Evolutionary conservation across 2,329 filamentous ascomycete genomes (phyloP).

Genomic region (Trichoderma lentiforme): DNA sequence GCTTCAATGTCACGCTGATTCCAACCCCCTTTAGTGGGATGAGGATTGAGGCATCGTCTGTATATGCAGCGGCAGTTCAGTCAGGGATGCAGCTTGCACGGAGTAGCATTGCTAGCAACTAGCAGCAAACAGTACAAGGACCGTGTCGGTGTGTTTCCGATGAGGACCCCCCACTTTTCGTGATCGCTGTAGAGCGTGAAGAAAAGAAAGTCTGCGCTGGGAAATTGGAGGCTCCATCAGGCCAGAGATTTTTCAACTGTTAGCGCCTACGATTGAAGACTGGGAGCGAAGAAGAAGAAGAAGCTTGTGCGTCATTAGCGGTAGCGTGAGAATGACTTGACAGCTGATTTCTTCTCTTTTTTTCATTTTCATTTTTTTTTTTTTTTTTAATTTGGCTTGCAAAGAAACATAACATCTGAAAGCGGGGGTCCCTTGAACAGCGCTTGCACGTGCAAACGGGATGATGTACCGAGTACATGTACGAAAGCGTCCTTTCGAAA

Average conservation of each 20-base stretch:
- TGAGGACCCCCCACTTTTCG: not conserved
- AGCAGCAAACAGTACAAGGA: not conserved
- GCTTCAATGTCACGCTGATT: not conserved
- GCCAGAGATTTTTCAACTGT: not conserved
- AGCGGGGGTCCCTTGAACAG: not conserved
- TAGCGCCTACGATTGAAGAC: not conserved
- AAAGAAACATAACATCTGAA: not conserved
- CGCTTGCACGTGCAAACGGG: slow-evolving; percentile 4
- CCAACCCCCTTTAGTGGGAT: not conserved
- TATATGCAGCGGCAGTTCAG: not conserved
- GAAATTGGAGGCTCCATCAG: slow-evolving; percentile 13
- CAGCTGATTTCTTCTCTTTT: not conserved
- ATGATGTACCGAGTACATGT: slow-evolving; percentile 7
- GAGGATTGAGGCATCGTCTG: not conserved
- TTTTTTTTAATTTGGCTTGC: not conserved
- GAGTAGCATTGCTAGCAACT: not conserved
- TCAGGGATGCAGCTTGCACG: not conserved
- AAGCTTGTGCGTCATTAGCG: not conserved
- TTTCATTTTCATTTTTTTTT: not conserved
- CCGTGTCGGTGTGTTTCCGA: slow-evolving; percentile 15
- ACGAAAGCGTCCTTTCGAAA: not conserved
- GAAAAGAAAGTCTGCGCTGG: not conserved
- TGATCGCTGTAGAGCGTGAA: not conserved
- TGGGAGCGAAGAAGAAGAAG: not conserved
- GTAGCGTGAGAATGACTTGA: not conserved